Conservation (phyloP, 179 eudicot genomes). For the Gypsophila paniculata region DNA sequence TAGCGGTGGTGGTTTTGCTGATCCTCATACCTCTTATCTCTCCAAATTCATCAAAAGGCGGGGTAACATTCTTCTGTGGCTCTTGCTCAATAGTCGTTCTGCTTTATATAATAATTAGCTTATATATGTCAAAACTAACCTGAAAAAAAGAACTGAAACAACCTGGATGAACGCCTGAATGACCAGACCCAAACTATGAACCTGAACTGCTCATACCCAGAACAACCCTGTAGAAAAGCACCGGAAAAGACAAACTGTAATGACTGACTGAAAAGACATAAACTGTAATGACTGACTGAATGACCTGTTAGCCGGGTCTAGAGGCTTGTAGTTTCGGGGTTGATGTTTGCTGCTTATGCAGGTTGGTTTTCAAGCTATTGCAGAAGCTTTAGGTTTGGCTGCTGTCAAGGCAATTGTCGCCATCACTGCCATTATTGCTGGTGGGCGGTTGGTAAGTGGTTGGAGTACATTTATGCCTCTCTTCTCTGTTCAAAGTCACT, state of each 20-base stretch:
- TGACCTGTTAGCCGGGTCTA: neutral
- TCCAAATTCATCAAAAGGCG: conserved; percentile 98
- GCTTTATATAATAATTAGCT: neutral
- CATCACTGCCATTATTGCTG: conserved; percentile 90
- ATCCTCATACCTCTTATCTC: conserved; percentile 97
- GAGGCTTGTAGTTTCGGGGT: conserved; percentile 3
- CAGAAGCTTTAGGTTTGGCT: conserved; percentile 97
- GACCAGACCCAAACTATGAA: no score
- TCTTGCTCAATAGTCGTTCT: conserved; percentile 7
- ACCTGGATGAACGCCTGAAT: no score
- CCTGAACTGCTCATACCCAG: no score
- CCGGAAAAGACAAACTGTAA: neutral
- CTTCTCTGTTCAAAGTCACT: neutral
- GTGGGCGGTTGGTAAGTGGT: conserved; percentile 87
- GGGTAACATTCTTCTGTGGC: conserved; percentile 54
- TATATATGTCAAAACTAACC: no score
- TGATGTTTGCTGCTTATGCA: conserved; percentile 33
- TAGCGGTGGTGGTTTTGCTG: conserved; percentile 97
- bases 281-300: neutral
- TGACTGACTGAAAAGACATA: no score
- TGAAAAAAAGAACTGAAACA: no score
- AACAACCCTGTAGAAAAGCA: no score
- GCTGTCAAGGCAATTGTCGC: conserved; percentile 96
- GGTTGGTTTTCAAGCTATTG: conserved; percentile 97
- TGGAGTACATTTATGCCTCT: neutral